A percentile compares a stretch with the other conserved stretches of the same genome.
Conservation (phyloP, 2,329 filamentous ascomycete genomes). For the Lachnellula suecica region DNA sequence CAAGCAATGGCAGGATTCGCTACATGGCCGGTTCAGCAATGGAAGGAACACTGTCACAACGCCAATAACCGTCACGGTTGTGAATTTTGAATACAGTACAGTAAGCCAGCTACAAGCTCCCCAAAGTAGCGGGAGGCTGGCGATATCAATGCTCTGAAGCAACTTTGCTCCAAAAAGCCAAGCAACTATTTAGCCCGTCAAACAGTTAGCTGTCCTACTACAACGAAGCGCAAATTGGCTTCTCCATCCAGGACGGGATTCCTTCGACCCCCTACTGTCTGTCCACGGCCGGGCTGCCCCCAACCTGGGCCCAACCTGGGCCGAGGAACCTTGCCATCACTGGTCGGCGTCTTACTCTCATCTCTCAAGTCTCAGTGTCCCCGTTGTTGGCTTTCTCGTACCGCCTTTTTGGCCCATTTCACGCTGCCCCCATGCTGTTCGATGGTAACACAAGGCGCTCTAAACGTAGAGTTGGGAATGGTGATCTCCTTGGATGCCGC, state of each 20-base stretch:
- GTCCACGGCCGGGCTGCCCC: background rate
- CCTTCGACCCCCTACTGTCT: background rate
- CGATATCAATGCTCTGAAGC: background rate
- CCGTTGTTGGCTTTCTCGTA: background rate
- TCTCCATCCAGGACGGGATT: too few species aligned
- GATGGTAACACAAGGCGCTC: constrained; percentile 14
- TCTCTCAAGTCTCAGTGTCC: background rate
- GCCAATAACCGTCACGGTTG: background rate
- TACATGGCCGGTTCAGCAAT: too few species aligned
- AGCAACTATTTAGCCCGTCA: background rate
- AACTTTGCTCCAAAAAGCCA: background rate
- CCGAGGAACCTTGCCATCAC: constrained; percentile 2
- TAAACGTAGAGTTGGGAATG: constrained; percentile 16
- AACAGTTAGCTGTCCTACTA: constrained; percentile 2
- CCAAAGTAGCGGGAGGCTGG: constrained; percentile 4
- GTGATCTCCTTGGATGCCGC: constrained; percentile 12
- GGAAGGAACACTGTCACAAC: background rate
- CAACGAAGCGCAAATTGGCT: background rate
- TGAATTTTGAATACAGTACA: background rate
- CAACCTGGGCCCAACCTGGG: background rate
- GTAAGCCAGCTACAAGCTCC: constrained; percentile 1
- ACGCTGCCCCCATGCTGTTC: background rate
- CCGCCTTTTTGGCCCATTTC: constrained; percentile 1
- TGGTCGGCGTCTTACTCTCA: background rate
- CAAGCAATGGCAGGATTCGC: background rate